phyloP scores from a whole-genome alignment of 345 rosid species.

The Eucalyptus camaldulensis region DNA sequence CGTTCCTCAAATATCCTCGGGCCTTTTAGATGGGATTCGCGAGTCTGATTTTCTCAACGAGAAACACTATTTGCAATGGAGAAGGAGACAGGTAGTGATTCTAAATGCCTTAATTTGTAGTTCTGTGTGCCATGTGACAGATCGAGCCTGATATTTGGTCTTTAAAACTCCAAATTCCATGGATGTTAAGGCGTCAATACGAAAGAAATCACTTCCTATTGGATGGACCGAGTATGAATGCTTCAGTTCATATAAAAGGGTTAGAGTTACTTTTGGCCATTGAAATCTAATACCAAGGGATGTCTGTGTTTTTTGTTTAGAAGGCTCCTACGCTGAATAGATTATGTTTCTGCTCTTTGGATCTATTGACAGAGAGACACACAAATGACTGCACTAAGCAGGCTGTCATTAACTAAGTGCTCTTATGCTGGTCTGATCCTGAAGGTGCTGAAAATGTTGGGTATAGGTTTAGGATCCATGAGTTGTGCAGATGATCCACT shows the following conservation, averaged over 20 bases:
- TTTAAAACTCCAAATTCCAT: neutral
- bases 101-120: neutral
- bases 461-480: neutral
- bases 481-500: neutral
- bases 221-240: neutral
- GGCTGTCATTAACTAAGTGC: neutral
- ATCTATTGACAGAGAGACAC: neutral
- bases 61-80: constrained; percentile 80
- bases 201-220: neutral
- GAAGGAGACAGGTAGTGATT: constrained; percentile 65
- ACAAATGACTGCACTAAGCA: neutral
- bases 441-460: neutral
- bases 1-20: constrained; percentile 69
- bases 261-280: neutral
- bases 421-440: neutral
- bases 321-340: neutral
- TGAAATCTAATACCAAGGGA: neutral
- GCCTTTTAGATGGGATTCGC: constrained; percentile 67
- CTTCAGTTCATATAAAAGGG: neutral
- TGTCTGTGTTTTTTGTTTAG: neutral
- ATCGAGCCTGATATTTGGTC: neutral
- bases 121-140: neutral
- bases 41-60: constrained; percentile 77
- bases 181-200: neutral
- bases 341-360: neutral